Conservation (phyloP, 2,329 filamentous ascomycete species). For the Hymenoscyphus infarciens region DNA sequence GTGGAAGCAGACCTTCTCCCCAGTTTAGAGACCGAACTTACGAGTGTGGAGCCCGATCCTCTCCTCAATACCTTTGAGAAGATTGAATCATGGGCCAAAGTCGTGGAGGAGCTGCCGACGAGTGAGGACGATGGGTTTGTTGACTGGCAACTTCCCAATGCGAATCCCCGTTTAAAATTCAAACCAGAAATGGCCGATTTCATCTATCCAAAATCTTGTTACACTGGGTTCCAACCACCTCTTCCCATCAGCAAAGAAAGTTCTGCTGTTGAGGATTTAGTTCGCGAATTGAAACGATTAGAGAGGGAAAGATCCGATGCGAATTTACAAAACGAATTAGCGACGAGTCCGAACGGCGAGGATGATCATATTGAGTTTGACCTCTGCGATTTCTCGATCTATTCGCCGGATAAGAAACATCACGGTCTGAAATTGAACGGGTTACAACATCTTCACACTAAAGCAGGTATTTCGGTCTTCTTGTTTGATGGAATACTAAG, state of each 20-base stretch:
- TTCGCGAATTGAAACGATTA: not conserved
- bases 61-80: no score
- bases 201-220: slow-evolving; percentile 19
- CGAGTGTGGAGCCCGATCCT: no score
- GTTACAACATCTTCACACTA: slow-evolving; percentile 49
- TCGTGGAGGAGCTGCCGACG: not conserved
- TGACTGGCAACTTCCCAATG: not conserved
- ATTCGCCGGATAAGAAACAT: slow-evolving; percentile 39
- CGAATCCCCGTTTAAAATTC: not conserved
- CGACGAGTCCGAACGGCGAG: not conserved
- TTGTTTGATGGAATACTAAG: slow-evolving; percentile 61
- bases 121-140: not conserved
- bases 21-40: no score
- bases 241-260: slow-evolving; percentile 17
- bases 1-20: not conserved
- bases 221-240: slow-evolving; percentile 15
- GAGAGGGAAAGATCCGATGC: not conserved
- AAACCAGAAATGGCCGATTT: slow-evolving; percentile 2
- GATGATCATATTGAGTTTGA: slow-evolving; percentile 42
- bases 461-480: slow-evolving; percentile 38
- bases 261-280: slow-evolving; percentile 17
- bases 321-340: not conserved
- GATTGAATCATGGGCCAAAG: not conserved
- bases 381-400: slow-evolving; percentile 57
- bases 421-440: slow-evolving; percentile 48